Percentiles rank a stretch among this genome's conserved stretches.
phyloP scores from a whole-genome alignment of 805 yeast species.

The Wickerhamomyces rabaulensis region DNA sequence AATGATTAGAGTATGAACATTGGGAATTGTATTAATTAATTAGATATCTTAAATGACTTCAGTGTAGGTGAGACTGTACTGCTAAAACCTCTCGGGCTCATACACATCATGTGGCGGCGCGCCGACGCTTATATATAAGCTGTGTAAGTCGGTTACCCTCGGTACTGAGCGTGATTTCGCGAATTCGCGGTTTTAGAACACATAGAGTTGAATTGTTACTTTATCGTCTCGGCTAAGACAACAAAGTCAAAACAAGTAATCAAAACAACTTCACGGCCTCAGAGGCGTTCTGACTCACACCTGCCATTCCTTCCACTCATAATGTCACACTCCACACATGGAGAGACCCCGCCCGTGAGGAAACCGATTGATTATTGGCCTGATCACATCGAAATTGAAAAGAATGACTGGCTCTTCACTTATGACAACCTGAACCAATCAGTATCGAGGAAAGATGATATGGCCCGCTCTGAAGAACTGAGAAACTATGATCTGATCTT shows the following conservation, averaged over 20 bases:
- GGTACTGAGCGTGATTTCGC: not conserved
- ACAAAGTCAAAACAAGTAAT: not conserved
- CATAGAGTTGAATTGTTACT: not conserved
- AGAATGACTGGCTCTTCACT: conserved; percentile 19
- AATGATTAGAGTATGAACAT: conserved; percentile 1
- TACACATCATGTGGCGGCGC: too few relatives aligned
- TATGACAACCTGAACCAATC: not conserved
- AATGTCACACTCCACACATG: not conserved
- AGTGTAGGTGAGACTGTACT: too few relatives aligned
- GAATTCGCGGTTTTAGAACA: too few relatives aligned
- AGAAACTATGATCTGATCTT: not conserved
- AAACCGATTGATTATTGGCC: conserved; percentile 14
- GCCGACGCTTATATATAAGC: too few relatives aligned
- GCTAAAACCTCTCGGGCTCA: too few relatives aligned
- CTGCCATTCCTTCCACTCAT: not conserved
- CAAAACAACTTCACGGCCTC: not conserved
- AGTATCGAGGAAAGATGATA: not conserved
- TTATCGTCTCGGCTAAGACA: not conserved
- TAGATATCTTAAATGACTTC: too few relatives aligned
- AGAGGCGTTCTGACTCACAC: not conserved
- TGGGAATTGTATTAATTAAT: not conserved
- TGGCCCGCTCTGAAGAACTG: conserved; percentile 1
- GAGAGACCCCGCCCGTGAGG: not conserved
- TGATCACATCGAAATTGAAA: conserved; percentile 11
- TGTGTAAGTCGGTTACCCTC: not conserved